These are phyloP conservation scores for Tulasnella sp. DNA, from an alignment of 768 basidiomycete species.

Conservation along the genomic window DNA sequence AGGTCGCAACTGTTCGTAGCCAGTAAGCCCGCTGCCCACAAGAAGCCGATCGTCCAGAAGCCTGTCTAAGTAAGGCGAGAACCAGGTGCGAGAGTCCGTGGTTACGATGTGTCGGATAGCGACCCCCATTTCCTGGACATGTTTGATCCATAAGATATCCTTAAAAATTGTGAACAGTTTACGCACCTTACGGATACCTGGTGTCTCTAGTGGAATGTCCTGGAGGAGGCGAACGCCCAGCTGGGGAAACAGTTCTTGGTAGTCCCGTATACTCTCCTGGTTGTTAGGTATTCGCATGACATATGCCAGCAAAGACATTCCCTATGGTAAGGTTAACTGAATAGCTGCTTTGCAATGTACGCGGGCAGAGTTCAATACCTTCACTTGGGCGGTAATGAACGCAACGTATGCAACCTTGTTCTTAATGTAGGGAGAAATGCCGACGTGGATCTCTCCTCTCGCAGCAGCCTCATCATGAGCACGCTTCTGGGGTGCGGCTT, in stretches of 20 bases:
- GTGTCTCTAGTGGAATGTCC: conserved; percentile 81
- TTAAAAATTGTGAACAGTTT: too few relatives aligned
- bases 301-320: conserved; percentile 85
- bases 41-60: conserved; percentile 84
- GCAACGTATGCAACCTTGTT: conserved; percentile 68
- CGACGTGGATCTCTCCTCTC: conserved; percentile 71
- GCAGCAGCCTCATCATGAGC: conserved; percentile 69
- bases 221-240: conserved; percentile 78
- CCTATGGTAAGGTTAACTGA: conserved; percentile 39
- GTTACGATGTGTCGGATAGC: conserved; percentile 83
- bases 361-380: conserved; percentile 37
- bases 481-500: conserved; percentile 68
- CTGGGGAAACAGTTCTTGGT: conserved; percentile 69
- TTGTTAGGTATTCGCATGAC: conserved; percentile 50
- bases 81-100: conserved; percentile 60
- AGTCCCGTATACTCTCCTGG: conserved; percentile 47
- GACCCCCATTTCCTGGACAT: conserved; percentile 69
- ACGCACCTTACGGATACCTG: conserved; percentile 63
- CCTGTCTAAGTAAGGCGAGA: conserved; percentile 75
- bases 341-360: background rate
- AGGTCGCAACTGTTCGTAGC: conserved; percentile 71
- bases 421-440: conserved; percentile 61
- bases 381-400: conserved; percentile 79
- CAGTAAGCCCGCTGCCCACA: conserved; percentile 70
- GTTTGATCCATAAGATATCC: background rate